Evolutionary conservation across 2,329 filamentous ascomycete species (phyloP), one percentile per base, ranked within the genome.

Genomic region (Cercospora brassicicola): DNA sequence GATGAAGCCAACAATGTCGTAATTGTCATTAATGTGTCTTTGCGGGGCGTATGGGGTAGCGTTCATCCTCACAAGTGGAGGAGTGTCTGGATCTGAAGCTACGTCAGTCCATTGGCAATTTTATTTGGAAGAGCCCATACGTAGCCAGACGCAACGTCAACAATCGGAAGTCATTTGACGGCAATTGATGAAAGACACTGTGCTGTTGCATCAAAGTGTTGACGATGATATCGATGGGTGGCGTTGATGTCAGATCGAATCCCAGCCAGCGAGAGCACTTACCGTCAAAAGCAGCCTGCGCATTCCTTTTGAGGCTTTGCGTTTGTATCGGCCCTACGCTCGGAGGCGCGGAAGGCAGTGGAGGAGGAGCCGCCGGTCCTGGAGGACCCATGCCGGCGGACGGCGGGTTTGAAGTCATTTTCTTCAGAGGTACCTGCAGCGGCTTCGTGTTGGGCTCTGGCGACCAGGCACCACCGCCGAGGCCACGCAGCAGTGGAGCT

Each of bases 1-100:
- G 75, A 99, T 99, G 84, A 99, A 99, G 53, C 95, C 95, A 66
- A 99, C 90, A 75, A 99, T 95, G 75, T 95, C 93, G 82, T 98
- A 99, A 73, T 91, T 91, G 80, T 98, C 94, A 68, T 91, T 90
- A 67, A 98, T 93, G 70, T 92, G 90, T 71, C 95, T 91, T 81
- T 97, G 97, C 78, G 83, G 87, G 60, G 84, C 84, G 75, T 89
- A 89, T 20, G 77, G 74, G 13, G 76, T 76, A n/a, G 64, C 71
- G 63, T 75, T 76, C 76, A 78, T 78, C 69, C 71, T 78, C 63
- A 74, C 69, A 8, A 77, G 69, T 11, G 76, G 71, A 59, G 76
- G 75, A 30, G 75, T 74, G 10, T 72, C 69, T 20, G 75, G 71
- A 20, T 74, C 68, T 69, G 74, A 15, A 9, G 0, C 66, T 23